Base-by-base conservation (phyloP, 2,329 filamentous ascomycete genomes). In the Aspergillus tanneri region DNA sequence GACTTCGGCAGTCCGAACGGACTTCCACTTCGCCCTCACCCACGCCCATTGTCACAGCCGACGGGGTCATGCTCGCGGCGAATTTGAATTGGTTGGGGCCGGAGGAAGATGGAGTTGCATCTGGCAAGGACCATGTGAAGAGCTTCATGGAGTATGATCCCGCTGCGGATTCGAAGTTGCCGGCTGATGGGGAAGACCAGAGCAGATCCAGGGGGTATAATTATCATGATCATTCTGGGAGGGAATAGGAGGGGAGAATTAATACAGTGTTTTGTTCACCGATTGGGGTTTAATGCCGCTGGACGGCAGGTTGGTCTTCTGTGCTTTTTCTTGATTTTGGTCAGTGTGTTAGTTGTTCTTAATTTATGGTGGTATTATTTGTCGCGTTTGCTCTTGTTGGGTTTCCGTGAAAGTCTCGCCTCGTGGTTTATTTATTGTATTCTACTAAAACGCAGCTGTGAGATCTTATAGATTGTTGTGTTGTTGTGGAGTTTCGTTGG, bases 111-210 rank as follows among this genome's bases (percentile, higher is more conserved):
- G 28, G 24, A n/a, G 28, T 6, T 5, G 27, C n/a, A 24, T 14
- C 46, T 14, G 18, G 11, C 27, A 12, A 25, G 11, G 19, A n/a
- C 1, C 47, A 57, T 43, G 46, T 44, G 8, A 60, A 63, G 57
- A 65, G 62, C 22, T 66, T 66, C 21, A 63, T 64, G 61, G 44
- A 61, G 5, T 65, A 55, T 43, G 52, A 47, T 24, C 12, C 39
- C 12, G 42, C 34, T n/a, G 9, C 40, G 41, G 41, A 45, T 16
- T 28, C 43, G 22, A 43, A 36, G 6, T 10, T 37, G 9, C 38
- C 46, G 5, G 40, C 34, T 3, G 50, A 52, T 23, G 24, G 24
- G 8, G 18, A 35, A 23, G 25, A 35, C 21, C 44, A 36, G 47
- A 9, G 48, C 19, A 5, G 11, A 43, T 16, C 24, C 38, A 18